These are phyloP conservation scores for Hexamita inflata DNA, from an alignment of 208 protist genomes.

Conservation along the genomic window DNA sequence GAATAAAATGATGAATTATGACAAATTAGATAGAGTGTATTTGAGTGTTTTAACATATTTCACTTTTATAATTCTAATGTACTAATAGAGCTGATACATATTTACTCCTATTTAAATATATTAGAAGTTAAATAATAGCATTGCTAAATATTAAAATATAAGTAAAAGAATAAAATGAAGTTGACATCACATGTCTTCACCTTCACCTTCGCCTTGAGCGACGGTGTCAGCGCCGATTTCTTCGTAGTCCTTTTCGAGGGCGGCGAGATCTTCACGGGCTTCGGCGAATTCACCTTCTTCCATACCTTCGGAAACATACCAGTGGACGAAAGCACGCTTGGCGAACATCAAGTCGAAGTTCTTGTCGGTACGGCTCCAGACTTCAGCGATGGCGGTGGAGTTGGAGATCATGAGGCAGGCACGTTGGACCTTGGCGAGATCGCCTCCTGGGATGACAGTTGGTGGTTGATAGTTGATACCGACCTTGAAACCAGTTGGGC, in stretches of 20 bases:
- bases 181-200: no score
- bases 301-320: conserved; percentile 61
- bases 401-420: conserved; percentile 51
- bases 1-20: no score
- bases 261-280: conserved; percentile 54
- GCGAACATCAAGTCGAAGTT: conserved; percentile 60
- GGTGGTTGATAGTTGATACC: conserved; percentile 89
- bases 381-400: conserved; percentile 55
- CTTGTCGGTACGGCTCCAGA: conserved; percentile 50
- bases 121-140: no score
- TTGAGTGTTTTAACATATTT: no score
- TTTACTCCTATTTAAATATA: no score
- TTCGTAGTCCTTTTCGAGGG: conserved; percentile 56
- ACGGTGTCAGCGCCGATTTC: conserved; percentile 48
- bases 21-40: no score
- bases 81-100: no score
- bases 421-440: conserved; percentile 59
- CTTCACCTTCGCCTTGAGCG: conserved; percentile 24
- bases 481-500: conserved; percentile 60
- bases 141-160: no score
- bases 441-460: conserved; percentile 72
- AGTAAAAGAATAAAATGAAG: no score
- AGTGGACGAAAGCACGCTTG: conserved; percentile 60
- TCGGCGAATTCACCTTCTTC: conserved; percentile 59
- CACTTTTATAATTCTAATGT: no score